Base-by-base conservation (phyloP, 352 stramenopile species). In the Phytopythium montanum region DNA sequence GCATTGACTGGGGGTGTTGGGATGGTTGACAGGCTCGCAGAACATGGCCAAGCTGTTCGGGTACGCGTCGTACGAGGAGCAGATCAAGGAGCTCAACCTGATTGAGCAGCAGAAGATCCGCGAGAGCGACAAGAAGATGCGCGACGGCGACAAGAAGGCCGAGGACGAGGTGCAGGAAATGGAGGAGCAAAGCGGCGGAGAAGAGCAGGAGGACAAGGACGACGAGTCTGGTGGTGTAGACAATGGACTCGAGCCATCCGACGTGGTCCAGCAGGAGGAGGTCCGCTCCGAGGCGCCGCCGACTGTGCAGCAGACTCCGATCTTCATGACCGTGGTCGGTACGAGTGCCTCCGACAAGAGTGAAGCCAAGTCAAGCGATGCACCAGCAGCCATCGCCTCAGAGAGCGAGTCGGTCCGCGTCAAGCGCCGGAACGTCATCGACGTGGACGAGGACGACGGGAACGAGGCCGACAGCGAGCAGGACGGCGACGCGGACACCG, bases 21-120 rank as follows among this genome's bases (percentile, higher is more conserved):
- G 28, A 31, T 19, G 2, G 14, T 25, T 2, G 18, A n/a, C 12
- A 79, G 71, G 69, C 21, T 76, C 79, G 6, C 66, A 86, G 42
- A 72, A 74, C 18, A 81, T 81, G 67, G 85, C 85, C 62, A 90
- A 90, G 64, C 34, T 90, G 5, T 93, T 95, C 60, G 85, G 85
- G 5, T 92, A 91, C 60, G 54, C 59, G 21, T 92, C 64, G 48
- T 88, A 86, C 57, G 78, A 91, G 45, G 77, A 89, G 46, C 85
- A 93, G 54, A 53, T 92, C 13, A 66, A 82, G 61, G 48, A 85
- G 25, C 50, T 94, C 44, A 87, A 92, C 50, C 67, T 79, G 60
- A 65, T 85, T 7, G 85, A 94, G 41, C 76, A 82, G 63, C 62
- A 67, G 52, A 85, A 81, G 58, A 85, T 94, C 42, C 52, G 75